Base-by-base conservation (phyloP, 2,329 filamentous ascomycete genomes). In the Chaetoscypha palmicola region DNA sequence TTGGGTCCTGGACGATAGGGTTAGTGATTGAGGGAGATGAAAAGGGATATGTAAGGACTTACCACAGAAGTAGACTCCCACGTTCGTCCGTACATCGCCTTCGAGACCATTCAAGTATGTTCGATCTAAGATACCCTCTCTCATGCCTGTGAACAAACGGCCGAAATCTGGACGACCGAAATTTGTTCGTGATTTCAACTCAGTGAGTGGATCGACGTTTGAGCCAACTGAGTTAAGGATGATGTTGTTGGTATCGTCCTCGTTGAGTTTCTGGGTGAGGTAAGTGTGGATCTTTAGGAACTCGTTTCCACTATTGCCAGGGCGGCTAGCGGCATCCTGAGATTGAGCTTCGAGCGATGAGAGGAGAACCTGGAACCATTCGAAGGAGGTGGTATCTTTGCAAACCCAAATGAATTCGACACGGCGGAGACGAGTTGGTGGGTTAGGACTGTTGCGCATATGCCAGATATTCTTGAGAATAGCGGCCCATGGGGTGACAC, bases 341-440 rank as follows among this genome's bases (percentile, higher is more conserved):
- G 84, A 90, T 63, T 98, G 92, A 26, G 81, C 74, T 66, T 98
- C 92, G 17, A 98, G 83, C 0, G 87, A 94, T 0, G 86, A 86
- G 12, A 98, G 77, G 1, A 98, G 79, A 1, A 86, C 89, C 64
- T 98, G 92, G 73, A 98, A 97, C 92, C 92, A 98, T 68, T 97
- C 92, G 60, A 98, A 98, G 0, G 90, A 95, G 24, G 79, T 85
- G 0, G 90, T 95, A 61, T 96, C 90, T 65, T 86, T 92, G 76
- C 91, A 96, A 40, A 97, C 83, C 92, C 92, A 98, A 70, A 98
- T 94, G 67, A 98, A 98, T 65, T 98, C 92, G 23, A 98, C 91
- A 64, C 92, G 84, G 47, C 89, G 86, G 36, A 98, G 81, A 61
- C 91, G 86, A 38, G 79, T 81, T 1, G 91, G 90, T 19, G 90